Evolutionary conservation across 805 yeast genomes (phyloP), one percentile per base, ranked within the genome.

Genomic region (Suhomyces emberorum): DNA sequence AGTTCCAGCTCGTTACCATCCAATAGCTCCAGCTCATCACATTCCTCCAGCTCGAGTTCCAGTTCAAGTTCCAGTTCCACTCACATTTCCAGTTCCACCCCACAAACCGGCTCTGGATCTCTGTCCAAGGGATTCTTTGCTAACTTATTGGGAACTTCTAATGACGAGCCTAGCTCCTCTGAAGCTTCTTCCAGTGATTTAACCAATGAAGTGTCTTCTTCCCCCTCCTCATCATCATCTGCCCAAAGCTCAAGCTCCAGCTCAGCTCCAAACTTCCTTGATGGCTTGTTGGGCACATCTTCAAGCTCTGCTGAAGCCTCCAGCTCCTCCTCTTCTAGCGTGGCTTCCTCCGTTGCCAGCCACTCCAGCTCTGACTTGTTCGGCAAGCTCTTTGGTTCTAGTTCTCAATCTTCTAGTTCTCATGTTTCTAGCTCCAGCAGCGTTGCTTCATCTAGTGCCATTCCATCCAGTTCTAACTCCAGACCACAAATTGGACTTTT

Each of bases 81-180:
- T 21, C 21, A 22, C 9, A 23, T 24, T 14, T 26, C 35, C 35
- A 37, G 41, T 21, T 29, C 35, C 37, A 34, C 36, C 38, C 29
- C 31, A 14, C 7, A 12, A 16, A n/a, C 28, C n/a, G 9, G 30
- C 12, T 7, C 26, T 23, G n/a, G n/a, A n/a, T n/a, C n/a, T n/a
- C n/a, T n/a, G n/a, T n/a, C n/a, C n/a, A n/a, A n/a, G n/a, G n/a
- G n/a, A n/a, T n/a, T n/a, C n/a, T n/a, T n/a, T n/a, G n/a, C n/a
- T n/a, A n/a, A n/a, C n/a, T n/a, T n/a, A n/a, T n/a, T n/a, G n/a
- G n/a, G n/a, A n/a, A n/a, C n/a, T n/a, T n/a, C n/a, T n/a, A n/a
- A n/a, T n/a, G n/a, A n/a, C n/a, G n/a, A n/a, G n/a, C n/a, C n/a
- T n/a, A n/a, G n/a, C n/a, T n/a, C n/a, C n/a, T n/a, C n/a, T n/a